A percentile compares a stretch with the other conserved stretches of the same genome.
phyloP scores from a whole-genome alignment of 768 basidiomycete species.

The Lentinula guzmanii region DNA sequence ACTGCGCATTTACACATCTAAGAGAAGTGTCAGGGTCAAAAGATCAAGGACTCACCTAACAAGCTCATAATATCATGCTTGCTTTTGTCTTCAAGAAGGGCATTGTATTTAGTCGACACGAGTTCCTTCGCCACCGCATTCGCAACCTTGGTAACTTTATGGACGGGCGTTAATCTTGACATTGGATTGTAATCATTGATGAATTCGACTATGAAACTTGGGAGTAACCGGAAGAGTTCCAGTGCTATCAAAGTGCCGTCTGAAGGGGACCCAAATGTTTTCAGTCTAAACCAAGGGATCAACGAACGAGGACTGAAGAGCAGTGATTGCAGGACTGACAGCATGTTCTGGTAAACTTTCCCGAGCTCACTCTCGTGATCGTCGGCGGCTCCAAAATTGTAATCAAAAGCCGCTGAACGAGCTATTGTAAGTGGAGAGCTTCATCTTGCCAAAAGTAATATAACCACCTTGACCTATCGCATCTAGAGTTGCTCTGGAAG shows the following conservation, averaged over 20 bases:
- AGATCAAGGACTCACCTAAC: constrained; percentile 17
- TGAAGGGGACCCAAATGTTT: constrained; percentile 16
- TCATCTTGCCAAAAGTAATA: constrained; percentile 5
- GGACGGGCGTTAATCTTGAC: not conserved
- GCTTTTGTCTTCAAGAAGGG: constrained; percentile 2
- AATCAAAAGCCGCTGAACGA: constrained; percentile 25
- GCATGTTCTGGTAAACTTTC: constrained; percentile 27
- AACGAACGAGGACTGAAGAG: not conserved
- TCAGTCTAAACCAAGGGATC: constrained; percentile 8
- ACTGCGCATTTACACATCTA: constrained; percentile 2
- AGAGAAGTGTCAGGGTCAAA: not conserved
- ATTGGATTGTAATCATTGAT: constrained; percentile 6
- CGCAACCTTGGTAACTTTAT: not conserved
- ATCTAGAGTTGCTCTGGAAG: constrained; percentile 28
- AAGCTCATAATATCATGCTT: constrained; percentile 28
- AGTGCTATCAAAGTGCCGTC: not conserved
- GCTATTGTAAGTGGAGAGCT: constrained; percentile 20
- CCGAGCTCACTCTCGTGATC: constrained; percentile 29
- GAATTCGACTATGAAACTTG: constrained; percentile 13
- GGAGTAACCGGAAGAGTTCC: constrained; percentile 7
- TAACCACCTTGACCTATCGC: constrained; percentile 28
- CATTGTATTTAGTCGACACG: not conserved
- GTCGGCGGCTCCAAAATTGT: constrained; percentile 36
- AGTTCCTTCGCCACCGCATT: constrained; percentile 4
- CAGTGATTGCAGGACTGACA: constrained; percentile 16